Percentiles rank a stretch among this genome's conserved stretches.
phyloP scores from a whole-genome alignment of 352 stramenopile genomes.

The Aphanomyces cochlioides region DNA sequence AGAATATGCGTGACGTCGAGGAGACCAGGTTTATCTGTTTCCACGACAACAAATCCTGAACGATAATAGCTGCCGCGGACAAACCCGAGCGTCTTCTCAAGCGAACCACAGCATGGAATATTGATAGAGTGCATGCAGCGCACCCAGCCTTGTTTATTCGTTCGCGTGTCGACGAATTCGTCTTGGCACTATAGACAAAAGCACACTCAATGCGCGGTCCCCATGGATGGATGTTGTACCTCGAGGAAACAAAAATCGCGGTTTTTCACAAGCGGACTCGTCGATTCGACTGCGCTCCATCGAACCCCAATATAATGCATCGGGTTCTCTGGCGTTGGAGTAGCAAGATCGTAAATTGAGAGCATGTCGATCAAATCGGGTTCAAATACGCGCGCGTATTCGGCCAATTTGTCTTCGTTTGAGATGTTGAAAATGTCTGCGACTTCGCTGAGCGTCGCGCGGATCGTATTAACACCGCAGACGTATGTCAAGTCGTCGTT shows the following conservation, averaged over 20 bases:
- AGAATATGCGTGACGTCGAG: slow-evolving; percentile 84
- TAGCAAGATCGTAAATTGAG: slow-evolving; percentile 62
- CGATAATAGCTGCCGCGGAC: slow-evolving; percentile 80
- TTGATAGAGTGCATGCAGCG: slow-evolving; percentile 81
- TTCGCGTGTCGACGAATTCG: slow-evolving; percentile 29
- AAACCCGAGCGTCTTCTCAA: slow-evolving; percentile 75
- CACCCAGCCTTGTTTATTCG: slow-evolving; percentile 45
- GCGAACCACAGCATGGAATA: slow-evolving; percentile 77
- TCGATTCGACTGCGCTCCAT: slow-evolving; percentile 75
- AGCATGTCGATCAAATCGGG: slow-evolving; percentile 71
- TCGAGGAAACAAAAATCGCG: slow-evolving; percentile 84
- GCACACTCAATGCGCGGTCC: slow-evolving; percentile 39
- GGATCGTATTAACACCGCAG: slow-evolving; percentile 65
- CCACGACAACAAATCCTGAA: slow-evolving; percentile 71
- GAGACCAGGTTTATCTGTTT: slow-evolving; percentile 66
- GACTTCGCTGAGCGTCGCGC: slow-evolving; percentile 71
- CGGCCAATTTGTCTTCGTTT: slow-evolving; percentile 25
- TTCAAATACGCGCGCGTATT: slow-evolving; percentile 28
- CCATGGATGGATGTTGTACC: slow-evolving; percentile 62
- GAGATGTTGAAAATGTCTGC: slow-evolving; percentile 61
- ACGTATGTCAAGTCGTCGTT: slow-evolving; percentile 35
- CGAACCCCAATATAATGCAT: slow-evolving; percentile 82
- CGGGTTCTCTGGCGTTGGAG: slow-evolving; percentile 62
- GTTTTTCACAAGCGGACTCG: slow-evolving; percentile 65
- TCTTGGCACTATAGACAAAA: slow-evolving; percentile 33